A percentile compares a stretch with the other conserved stretches of the same genome.
phyloP scores from a whole-genome alignment of 139 green algal species.

The Trebouxia sp. region DNA sequence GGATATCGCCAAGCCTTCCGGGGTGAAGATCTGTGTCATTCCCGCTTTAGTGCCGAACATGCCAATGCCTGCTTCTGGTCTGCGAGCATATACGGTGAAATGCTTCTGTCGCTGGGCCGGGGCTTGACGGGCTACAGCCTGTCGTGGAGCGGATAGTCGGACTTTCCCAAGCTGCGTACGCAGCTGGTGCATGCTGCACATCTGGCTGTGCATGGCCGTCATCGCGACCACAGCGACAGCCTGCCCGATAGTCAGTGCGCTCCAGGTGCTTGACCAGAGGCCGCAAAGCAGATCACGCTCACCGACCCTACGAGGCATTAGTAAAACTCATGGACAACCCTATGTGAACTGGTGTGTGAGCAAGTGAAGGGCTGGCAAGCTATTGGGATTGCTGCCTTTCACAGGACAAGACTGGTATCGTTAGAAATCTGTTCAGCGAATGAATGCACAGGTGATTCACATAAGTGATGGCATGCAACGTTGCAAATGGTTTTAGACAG shows the following conservation, averaged over 20 bases:
- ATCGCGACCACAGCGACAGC: background rate
- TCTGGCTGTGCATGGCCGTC: background rate
- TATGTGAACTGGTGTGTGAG: too few species aligned
- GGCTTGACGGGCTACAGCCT: background rate
- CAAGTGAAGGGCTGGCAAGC: too few species aligned
- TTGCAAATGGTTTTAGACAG: too few species aligned
- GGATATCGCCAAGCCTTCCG: slow-evolving; percentile 80
- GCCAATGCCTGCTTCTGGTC: slow-evolving; percentile 68
- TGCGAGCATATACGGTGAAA: slow-evolving; percentile 32
- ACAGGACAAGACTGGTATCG: too few species aligned
- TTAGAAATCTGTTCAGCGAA: too few species aligned
- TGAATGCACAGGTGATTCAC: too few species aligned
- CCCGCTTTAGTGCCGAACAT: slow-evolving; percentile 95
- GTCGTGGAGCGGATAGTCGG: background rate
- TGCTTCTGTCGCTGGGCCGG: background rate
- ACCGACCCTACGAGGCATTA: too few species aligned
- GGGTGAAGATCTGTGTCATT: slow-evolving; percentile 95
- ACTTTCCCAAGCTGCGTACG: background rate
- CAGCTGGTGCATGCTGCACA: background rate
- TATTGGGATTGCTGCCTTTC: too few species aligned
- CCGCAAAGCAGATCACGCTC: too few species aligned
- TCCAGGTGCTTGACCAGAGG: slow-evolving; percentile 15
- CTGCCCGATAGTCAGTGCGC: background rate
- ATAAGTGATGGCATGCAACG: too few species aligned
- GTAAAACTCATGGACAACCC: too few species aligned